These are phyloP conservation scores for Tylopilus vinaceipallidus DNA, from an alignment of 768 basidiomycete species.

Conservation along the genomic window DNA sequence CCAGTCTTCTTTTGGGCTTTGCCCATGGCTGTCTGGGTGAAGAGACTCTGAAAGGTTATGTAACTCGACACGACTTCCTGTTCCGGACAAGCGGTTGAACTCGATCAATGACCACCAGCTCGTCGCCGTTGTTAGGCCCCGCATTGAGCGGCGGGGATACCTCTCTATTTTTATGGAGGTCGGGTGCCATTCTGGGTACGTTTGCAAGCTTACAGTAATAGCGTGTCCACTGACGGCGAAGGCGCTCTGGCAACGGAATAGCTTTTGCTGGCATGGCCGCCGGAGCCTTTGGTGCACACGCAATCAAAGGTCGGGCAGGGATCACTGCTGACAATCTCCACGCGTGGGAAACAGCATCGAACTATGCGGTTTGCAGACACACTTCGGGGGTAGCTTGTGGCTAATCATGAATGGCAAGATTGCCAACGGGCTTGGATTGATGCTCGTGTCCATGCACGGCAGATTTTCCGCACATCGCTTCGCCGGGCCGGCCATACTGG, in stretches of 20 bases:
- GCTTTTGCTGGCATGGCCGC: constrained; percentile 51
- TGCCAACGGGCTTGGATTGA: constrained; percentile 64
- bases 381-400: not conserved
- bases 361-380: constrained; percentile 53
- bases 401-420: constrained; percentile 41
- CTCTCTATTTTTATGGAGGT: constrained; percentile 39
- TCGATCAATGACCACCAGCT: constrained; percentile 23
- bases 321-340: constrained; percentile 51
- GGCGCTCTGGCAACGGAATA: constrained; percentile 10
- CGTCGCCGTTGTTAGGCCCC: constrained; percentile 30
- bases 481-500: constrained; percentile 63
- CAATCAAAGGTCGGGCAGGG: constrained; percentile 44
- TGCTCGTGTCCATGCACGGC: constrained; percentile 61
- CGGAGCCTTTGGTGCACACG: constrained; percentile 72
- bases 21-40: constrained; percentile 45
- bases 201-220: not conserved
- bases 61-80: constrained; percentile 4
- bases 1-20: constrained; percentile 94
- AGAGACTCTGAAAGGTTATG: not conserved
- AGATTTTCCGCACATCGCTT: constrained; percentile 59
- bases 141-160: constrained; percentile 3
- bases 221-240: not conserved
- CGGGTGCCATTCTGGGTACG: constrained; percentile 43
- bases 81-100: constrained; percentile 7
- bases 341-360: constrained; percentile 62